Evolutionary conservation across 495 filamentous ascomycete genomes (phyloP).

Genomic region (Aspergillus campestris): DNA sequence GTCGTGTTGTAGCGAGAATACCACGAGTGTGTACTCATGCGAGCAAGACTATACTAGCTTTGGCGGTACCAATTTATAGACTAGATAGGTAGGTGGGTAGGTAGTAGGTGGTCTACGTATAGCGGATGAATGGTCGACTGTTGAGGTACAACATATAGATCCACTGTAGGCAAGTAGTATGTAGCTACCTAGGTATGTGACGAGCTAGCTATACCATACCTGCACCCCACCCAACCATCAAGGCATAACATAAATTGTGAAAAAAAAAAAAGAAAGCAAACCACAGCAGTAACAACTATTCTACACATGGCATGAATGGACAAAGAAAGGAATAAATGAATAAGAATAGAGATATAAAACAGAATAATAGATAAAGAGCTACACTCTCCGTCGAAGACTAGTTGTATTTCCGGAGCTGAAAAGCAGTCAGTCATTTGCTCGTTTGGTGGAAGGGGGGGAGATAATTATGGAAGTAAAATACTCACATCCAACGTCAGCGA

Average conservation of each 20-base stretch:
- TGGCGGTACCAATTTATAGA: too few species aligned
- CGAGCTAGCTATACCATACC: too few species aligned
- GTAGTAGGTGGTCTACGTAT: too few species aligned
- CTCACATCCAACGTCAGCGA: constrained; percentile 92
- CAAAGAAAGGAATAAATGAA: constrained; percentile 1
- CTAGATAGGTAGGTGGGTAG: too few species aligned
- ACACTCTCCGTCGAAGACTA: constrained; percentile 5
- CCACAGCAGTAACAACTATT: constrained; percentile 1
- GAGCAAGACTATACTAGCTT: too few species aligned
- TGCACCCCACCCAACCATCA: constrained; percentile 6
- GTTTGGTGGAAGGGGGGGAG: not conserved
- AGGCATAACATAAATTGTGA: constrained; percentile 18
- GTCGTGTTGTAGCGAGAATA: too few species aligned
- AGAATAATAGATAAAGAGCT: constrained; percentile 8
- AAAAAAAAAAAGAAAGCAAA: constrained; percentile 9
- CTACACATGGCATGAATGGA: constrained; percentile 6
- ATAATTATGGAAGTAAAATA: constrained; percentile 11
- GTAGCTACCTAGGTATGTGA: too few species aligned
- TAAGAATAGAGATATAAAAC: not conserved
- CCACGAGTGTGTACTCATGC: too few species aligned
- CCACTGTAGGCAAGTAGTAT: too few species aligned
- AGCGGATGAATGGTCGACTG: too few species aligned
- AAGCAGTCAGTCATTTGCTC: constrained; percentile 6
- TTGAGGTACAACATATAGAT: too few species aligned
- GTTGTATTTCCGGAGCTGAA: constrained; percentile 40